Evolutionary conservation across 108 stramenopile genomes (phyloP).

Genomic region (Hondaea fermentalgiana): DNA sequence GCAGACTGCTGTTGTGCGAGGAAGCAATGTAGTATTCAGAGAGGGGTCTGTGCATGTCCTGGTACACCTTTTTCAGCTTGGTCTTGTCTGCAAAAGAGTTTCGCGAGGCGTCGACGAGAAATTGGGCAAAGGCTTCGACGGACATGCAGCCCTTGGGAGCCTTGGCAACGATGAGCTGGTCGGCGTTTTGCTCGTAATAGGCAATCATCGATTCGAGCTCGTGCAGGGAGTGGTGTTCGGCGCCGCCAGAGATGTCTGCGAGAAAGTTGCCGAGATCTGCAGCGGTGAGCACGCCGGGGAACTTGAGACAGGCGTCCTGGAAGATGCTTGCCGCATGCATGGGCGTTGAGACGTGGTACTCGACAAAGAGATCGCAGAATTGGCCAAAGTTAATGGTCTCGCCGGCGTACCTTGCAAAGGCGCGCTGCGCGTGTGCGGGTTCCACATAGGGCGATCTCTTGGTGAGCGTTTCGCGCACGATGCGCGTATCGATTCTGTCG

Average conservation of each 20-base stretch:
- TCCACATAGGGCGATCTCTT: not conserved
- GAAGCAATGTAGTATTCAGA: slow-evolving; percentile 83
- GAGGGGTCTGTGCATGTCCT: slow-evolving; percentile 67
- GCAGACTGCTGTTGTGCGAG: slow-evolving; percentile 88
- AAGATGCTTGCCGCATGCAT: not conserved
- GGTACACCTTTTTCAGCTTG: not conserved
- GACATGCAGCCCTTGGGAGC: not conserved
- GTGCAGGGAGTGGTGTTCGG: not conserved
- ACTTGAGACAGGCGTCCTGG: not conserved
- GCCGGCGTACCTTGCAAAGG: not conserved
- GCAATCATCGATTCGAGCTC: not conserved
- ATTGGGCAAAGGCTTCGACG: not conserved
- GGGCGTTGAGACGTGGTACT: not conserved
- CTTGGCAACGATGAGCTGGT: not conserved
- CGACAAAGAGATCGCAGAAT: not conserved
- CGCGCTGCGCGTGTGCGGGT: not conserved
- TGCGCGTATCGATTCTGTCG: not conserved
- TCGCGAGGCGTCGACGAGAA: not conserved
- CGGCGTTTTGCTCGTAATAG: not conserved
- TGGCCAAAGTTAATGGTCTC: not conserved
- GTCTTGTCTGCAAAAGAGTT: not conserved
- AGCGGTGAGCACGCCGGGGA: not conserved
- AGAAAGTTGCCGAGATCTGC: not conserved
- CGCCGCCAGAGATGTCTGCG: not conserved
- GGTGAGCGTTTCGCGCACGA: not conserved